phyloP scores from a whole-genome alignment of 148 eudicot species.

The Vaccinium macrocarpon region DNA sequence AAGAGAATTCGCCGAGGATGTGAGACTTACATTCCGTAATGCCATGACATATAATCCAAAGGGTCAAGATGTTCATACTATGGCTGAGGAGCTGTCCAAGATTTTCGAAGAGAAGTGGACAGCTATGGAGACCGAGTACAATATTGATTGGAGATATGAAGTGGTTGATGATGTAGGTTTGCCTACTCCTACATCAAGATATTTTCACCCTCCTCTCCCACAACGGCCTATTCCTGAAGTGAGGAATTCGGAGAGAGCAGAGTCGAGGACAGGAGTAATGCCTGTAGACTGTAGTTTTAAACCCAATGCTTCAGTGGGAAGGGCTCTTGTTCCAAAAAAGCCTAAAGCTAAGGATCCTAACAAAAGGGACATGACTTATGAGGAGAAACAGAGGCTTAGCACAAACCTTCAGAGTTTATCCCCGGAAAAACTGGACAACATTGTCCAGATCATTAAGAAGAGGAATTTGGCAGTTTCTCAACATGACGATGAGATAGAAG shows the following conservation, averaged over 20 bases:
- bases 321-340: slow-evolving; percentile 12
- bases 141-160: slow-evolving; percentile 33
- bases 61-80: slow-evolving; percentile 30
- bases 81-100: slow-evolving; percentile 30
- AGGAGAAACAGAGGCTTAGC: slow-evolving; percentile 24
- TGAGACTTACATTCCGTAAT: slow-evolving; percentile 33
- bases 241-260: slow-evolving; percentile 51
- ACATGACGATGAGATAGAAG: slow-evolving; percentile 24
- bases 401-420: slow-evolving; percentile 20
- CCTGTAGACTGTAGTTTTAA: neutral
- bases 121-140: slow-evolving; percentile 22
- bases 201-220: slow-evolving; percentile 35
- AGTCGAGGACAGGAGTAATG: slow-evolving; percentile 38
- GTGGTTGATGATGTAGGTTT: slow-evolving; percentile 50
- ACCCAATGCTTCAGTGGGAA: slow-evolving; percentile 7
- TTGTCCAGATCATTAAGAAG: slow-evolving; percentile 26
- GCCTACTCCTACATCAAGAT: slow-evolving; percentile 63
- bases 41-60: slow-evolving; percentile 39
- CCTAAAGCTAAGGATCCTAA: slow-evolving; percentile 18
- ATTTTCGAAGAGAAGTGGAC: slow-evolving; percentile 33
- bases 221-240: slow-evolving; percentile 29
- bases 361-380: slow-evolving; percentile 21
- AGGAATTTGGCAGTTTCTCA: slow-evolving; percentile 18
- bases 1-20: slow-evolving; percentile 32
- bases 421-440: slow-evolving; percentile 21